A percentile compares a stretch with the other conserved stretches of the same genome.
Evolutionary conservation across 1,284 basidiomycete species (phyloP).

Genomic region (Rhodotorula glutinis): DNA sequence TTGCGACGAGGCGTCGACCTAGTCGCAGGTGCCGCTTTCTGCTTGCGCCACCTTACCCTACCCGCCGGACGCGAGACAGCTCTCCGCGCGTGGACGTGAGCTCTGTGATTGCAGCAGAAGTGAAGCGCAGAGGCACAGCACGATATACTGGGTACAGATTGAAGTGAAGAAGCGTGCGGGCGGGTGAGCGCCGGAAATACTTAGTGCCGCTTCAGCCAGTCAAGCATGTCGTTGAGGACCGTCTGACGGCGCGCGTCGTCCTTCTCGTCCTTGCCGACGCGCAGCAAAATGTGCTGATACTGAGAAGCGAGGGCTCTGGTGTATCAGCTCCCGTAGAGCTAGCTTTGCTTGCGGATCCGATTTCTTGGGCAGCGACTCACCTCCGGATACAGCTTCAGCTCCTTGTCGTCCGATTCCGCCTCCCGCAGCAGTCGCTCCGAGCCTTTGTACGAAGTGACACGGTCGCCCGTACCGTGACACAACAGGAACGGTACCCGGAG

Average conservation of each 20-base stretch:
- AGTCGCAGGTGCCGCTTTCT: too few species aligned
- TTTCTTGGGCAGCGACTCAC: not conserved
- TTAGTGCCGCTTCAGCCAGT: slow-evolving; percentile 39
- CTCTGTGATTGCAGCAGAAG: too few species aligned
- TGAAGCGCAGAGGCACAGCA: too few species aligned
- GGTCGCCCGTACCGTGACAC: slow-evolving; percentile 42
- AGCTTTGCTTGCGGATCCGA: not conserved
- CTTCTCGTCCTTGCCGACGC: slow-evolving; percentile 39
- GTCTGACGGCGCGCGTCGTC: slow-evolving; percentile 42
- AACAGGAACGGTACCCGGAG: slow-evolving; percentile 43
- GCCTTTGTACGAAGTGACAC: slow-evolving; percentile 34
- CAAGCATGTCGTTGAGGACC: slow-evolving; percentile 41
- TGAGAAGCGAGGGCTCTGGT: not conserved
- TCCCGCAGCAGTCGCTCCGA: slow-evolving; percentile 20
- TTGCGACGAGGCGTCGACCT: too few species aligned
- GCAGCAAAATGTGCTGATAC: slow-evolving; percentile 42
- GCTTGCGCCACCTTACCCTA: too few species aligned
- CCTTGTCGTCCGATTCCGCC: slow-evolving; percentile 27
- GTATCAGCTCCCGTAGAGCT: not conserved
- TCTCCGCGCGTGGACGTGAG: too few species aligned
- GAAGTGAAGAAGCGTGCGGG: too few species aligned
- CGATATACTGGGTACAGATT: too few species aligned
- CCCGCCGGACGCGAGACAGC: too few species aligned
- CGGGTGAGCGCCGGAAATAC: too few species aligned
- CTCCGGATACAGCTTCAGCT: slow-evolving; percentile 35